Conservation (phyloP, 148 eudicot genomes). For the Vaccinium myrtillus region DNA sequence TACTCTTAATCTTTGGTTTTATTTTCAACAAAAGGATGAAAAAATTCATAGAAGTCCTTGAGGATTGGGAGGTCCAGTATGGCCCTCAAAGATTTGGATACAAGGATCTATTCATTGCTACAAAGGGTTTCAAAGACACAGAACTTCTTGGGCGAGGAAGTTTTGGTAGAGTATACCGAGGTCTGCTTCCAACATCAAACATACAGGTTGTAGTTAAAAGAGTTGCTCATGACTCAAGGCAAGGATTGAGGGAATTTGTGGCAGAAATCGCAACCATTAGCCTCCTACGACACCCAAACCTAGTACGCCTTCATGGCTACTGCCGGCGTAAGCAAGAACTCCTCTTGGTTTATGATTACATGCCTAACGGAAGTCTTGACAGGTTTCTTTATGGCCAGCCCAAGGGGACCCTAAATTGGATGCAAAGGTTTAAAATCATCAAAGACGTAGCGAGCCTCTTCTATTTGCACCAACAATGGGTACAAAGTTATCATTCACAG, state of each 20-base stretch:
- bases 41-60: neutral
- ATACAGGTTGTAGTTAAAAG: neutral
- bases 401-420: neutral
- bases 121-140: neutral
- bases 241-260: constrained; percentile 14
- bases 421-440: constrained; percentile 8
- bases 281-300: neutral
- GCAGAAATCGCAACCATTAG: constrained; percentile 15
- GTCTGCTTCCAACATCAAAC: neutral
- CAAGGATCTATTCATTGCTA: neutral
- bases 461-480: no score
- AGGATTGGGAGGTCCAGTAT: constrained; percentile 17
- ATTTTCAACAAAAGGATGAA: neutral
- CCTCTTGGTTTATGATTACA: constrained; percentile 5
- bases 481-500: no score
- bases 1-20: neutral
- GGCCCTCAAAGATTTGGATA: neutral
- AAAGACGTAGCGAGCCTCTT: neutral
- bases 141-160: constrained; percentile 9
- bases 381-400: neutral
- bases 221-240: constrained; percentile 4
- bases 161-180: constrained; percentile 4
- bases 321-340: constrained; percentile 10
- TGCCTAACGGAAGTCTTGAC: neutral
- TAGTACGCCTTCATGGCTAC: constrained; percentile 9